Base-by-base conservation (phyloP, 2,329 filamentous ascomycete genomes). In the Exophiala xenobiotica region DNA sequence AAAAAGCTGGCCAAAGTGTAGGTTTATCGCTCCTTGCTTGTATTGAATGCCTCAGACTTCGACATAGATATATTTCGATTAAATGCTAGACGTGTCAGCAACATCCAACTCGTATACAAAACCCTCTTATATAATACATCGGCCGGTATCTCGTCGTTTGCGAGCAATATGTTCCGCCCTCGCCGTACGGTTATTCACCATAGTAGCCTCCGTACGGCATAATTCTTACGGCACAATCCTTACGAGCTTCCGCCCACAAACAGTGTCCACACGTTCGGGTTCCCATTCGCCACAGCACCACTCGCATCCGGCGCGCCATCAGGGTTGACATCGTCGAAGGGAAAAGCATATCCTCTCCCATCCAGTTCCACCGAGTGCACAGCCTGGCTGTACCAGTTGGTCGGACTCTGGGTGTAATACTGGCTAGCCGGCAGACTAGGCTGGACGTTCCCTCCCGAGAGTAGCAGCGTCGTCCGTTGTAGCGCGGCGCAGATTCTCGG, bases 261-360 rank as follows among this genome's bases (percentile, higher is more conserved):
- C 38, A 80, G 66, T 4, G 70, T 72, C 49, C 79, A 75, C 9
- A 77, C 37, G 12, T 62, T 57, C 0, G 78, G 77, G 56, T 71
- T 70, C 1, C 69, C 64, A 20, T 72, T 75, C 46, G 77, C 70
- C 29, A 81, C 70, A 23, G 75, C 75, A 2, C 79, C 79, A 3
- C 74, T 74, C 46, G 79, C 77, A 63, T 85, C 80, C 56, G 74
- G 69, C 22, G 76, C 73, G 14, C 75, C 79, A 53, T 74, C 71
- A 0, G 81, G 77, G 48, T 80, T 79, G 14, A 87, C 83, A 63
- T 87, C 84, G 61, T 87, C 84, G 59, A 86, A 87, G 0, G 84
- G 75, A 62, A 86, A 87, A 0, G 81, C 78, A 63, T 87, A 87
- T 0, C 84, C 84, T 38, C 73, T 70, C 1, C 77, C 76, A 63